Evolutionary conservation across 2,329 filamentous ascomycete species (phyloP), one percentile per base, ranked within the genome.

Genomic region (Verruconis gallopava): DNA sequence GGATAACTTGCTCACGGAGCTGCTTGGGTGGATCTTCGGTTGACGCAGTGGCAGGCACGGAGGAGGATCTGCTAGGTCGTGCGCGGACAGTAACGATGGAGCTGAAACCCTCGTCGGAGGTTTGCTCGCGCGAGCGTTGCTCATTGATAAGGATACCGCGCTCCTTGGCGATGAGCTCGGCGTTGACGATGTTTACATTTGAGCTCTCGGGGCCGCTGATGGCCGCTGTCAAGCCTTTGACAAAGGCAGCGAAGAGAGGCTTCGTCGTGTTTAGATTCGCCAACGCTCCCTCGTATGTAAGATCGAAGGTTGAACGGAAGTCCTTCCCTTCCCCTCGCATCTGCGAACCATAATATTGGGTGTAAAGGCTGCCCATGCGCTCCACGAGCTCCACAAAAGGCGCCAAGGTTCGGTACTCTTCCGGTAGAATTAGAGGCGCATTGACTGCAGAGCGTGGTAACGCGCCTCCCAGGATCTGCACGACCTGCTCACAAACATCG

Each of bases 101-200:
- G 6, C 77, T 75, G 55, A 82, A 86, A 0, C 75, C 73, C 35
- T 72, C 65, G 17, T 75, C 68, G n/a, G 73, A 69, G 1, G 68
- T 64, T 15, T 66, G 64, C 42, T 80, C 75, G 5, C 77, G 69
- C 2, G 71, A 73, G 47, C 78, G 77, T 28, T 76, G 76, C 62
- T 89, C 84, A 53, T 79, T 83, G 53, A 91, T 77, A 35, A 79
- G 70, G 47, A 91, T 81, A 2, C 82, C 83, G 50, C 81, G 81
- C 51, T 86, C 80, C 48, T 76, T 79, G 15, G 83, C 82, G 12
- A 88, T 73, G 19, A 86, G 66, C 34, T 76, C 71, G 0, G 83
- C 83, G 53, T 91, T 89, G 50, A 91, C 83, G 46, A 91, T 85
- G 61, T 88, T 89, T 51, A 88, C 78, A 52, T 81, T 79, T 11